phyloP scores from a whole-genome alignment of 176 grass and related monocot species.

The Puccinellia tenuiflora region DNA sequence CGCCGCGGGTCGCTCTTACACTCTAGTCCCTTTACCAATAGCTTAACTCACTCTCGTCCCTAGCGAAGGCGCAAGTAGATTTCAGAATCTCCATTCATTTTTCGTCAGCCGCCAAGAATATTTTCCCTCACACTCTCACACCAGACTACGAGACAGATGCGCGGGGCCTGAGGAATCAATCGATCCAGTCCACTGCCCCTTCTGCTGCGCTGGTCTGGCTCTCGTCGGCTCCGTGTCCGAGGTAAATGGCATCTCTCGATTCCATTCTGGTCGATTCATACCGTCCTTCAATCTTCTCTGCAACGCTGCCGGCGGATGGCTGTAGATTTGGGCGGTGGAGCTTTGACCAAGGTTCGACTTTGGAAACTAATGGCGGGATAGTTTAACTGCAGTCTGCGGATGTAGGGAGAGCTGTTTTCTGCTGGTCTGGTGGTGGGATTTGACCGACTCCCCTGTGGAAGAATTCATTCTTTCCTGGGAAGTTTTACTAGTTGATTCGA shows the following conservation, averaged over 20 bases:
- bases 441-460: background rate
- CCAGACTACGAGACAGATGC: background rate
- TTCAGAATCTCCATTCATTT: conserved; percentile 14
- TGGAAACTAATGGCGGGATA: background rate
- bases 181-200: conserved; percentile 3
- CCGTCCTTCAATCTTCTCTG: background rate
- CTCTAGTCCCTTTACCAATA: background rate
- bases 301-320: background rate
- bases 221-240: background rate
- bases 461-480: background rate
- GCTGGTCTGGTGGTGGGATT: conserved; percentile 4
- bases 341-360: background rate
- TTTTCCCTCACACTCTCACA: background rate
- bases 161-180: conserved; percentile 9
- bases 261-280: background rate
- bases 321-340: conserved; percentile 17
- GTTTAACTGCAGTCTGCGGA: background rate
- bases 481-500: background rate
- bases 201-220: conserved; percentile 3
- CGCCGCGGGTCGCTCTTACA: background rate
- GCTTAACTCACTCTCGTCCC: background rate
- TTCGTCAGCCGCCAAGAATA: conserved; percentile 18
- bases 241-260: conserved; percentile 26
- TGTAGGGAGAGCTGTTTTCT: background rate
- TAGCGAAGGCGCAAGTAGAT: conserved; percentile 8